These are phyloP conservation scores for Diphasiastrum complanatum DNA, from an alignment of 83 land plant genomes.

Conservation along the genomic window DNA sequence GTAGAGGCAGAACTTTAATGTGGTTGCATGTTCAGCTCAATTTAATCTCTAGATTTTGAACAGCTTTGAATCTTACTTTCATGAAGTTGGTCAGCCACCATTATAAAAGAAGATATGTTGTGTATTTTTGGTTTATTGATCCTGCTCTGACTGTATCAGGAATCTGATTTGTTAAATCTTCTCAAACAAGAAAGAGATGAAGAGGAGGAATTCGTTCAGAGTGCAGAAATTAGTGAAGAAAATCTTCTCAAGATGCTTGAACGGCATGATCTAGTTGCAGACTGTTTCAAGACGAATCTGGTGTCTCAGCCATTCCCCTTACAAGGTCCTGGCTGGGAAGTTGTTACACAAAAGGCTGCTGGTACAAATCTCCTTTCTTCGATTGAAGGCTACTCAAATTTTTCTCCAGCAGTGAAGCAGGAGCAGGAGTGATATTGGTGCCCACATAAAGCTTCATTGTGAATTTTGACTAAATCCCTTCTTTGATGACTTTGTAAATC, in stretches of 20 bases:
- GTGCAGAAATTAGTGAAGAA: conserved; percentile 68
- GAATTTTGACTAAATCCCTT: no score
- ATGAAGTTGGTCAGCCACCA: neutral
- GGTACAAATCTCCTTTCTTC: conserved; percentile 64
- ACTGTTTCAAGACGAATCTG: neutral
- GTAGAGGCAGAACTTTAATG: no score
- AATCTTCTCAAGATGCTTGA: conserved; percentile 58
- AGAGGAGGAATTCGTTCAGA: conserved; percentile 74
- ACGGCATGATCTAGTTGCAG: conserved; percentile 49
- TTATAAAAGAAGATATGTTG: neutral
- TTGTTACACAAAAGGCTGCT: conserved; percentile 49
- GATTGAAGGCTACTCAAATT: conserved; percentile 44
- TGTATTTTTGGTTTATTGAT: neutral
- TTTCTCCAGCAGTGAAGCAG: no score
- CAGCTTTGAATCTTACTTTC: neutral
- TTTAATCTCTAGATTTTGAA: no score
- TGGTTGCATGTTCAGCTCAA: no score
- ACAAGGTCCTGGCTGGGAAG: conserved; percentile 98
- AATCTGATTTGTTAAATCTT: conserved; percentile 65
- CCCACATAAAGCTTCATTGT: no score
- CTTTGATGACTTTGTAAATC: no score
- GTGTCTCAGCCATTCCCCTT: conserved; percentile 30
- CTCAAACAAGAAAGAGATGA: conserved; percentile 54
- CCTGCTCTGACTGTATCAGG: conserved; percentile 32
- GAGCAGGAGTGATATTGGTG: no score